Evolutionary conservation across 2,329 filamentous ascomycete species (phyloP), one percentile per base, ranked within the genome.

Genomic region (Colletotrichum lupini): DNA sequence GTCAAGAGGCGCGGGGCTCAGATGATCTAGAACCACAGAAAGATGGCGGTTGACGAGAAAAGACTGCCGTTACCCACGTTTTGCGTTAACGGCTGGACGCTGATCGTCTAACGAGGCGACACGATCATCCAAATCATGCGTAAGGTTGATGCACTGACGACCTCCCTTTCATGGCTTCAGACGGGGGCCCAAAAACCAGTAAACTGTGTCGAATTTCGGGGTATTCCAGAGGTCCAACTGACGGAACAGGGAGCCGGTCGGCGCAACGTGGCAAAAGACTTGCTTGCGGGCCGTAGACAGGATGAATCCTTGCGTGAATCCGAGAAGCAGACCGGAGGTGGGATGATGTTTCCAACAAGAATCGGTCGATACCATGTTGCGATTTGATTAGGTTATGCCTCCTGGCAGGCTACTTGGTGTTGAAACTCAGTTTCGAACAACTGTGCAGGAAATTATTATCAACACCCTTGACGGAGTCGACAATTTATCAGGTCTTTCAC

Each of bases 261-360:
- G 56, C 63, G 55, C 55, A 71, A 71, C 56, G 32, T 61, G 63
- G 56, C 49, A 46, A 37, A n/a, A 67, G 14, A 61, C 19, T 22
- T 28, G 7, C 12, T 42, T 28, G 32, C 49, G 26, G 68, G 35
- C 68, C 64, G 64, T 56, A 53, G 68, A 72, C 35, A n/a, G 30
- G 68, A 72, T 14, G 68, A 72, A 68, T 19, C 19, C 30, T 26
- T 3, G 28, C 1, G 9, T 14, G 30, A 4, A 12, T 6, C 28
- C 12, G 32, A 37, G 9, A 37, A 14, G 14, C 4, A 2, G 5
- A 4, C n/a, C n/a, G 5, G 12, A 26, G 22, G 9, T 19, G 19
- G 4, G 9, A 24, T 5, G 46, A 14, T 8, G 28, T n/a, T 3
- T 6, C 12, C 61, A 11, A 2, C 4, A 22, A 9, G 19, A 22